Base-by-base conservation (phyloP, 2,329 filamentous ascomycete species). In the Pseudocercospora ulei region DNA sequence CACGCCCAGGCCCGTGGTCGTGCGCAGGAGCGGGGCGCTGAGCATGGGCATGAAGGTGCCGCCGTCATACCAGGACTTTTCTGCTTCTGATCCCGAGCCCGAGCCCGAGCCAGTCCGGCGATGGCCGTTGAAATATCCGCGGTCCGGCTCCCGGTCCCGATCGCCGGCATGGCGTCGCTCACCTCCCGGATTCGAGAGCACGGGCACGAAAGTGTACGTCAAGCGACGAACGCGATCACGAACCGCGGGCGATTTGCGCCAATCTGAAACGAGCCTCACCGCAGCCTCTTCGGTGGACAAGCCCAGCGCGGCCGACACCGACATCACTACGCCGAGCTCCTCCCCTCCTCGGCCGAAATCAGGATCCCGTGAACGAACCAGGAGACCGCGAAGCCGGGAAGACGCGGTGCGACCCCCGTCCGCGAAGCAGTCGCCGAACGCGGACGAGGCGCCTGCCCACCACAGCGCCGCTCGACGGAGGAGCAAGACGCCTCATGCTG, bases 161-260 rank as follows among this genome's bases (percentile, higher is more conserved):
- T 50, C 49, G 13, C 44, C 40, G 16, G 48, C 52, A 28, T 34
- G 35, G 16, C 42, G 50, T 17, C 48, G 50, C 26, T 44, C 33
- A 7, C 52, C 48, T 18, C 54, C 54, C 18, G 54, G 57, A 29
- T 58, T 53, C 28, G 54, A 57, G 31, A 50, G 51, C 33, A 53
- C 52, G 28, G 56, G 57, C 11, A 53, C 54, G 18, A 59, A 55
- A 28, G 48, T 59, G 5, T 59, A 58, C 44, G 50, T 59, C 45
- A 56, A 55, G 41, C 49, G 54, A 24, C 48, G 52, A 11, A 47
- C 38, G 38, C 47, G 48, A 23, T 55, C 54, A 7, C 39, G 39
- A 24, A 39, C 47, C 9, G 25, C 28, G n/a, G 41, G 46, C 29
- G 44, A 48, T 28, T 14, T 39, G 7, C 47, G 39, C 13, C 52